Percentiles rank a stretch among this genome's conserved stretches.
These are phyloP conservation scores for Ustanciosporium gigantosporum DNA, from an alignment of 1,284 basidiomycete species.

Conservation along the genomic window DNA sequence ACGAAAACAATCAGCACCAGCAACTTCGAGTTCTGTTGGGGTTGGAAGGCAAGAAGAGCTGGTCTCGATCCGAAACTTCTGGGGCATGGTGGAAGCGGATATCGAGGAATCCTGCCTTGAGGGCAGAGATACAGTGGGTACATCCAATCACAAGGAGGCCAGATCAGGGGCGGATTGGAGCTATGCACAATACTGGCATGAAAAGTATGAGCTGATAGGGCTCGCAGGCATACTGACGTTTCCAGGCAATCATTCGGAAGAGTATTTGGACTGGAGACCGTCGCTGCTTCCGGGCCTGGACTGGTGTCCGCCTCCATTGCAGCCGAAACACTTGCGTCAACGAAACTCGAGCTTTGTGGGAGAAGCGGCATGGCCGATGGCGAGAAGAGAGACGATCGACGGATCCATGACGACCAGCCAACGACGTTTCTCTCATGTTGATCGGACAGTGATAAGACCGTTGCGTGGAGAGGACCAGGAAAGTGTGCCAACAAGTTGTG, in stretches of 20 bases:
- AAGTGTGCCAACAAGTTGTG: background rate
- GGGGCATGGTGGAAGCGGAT: background rate
- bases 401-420: background rate
- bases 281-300: constrained; percentile 2
- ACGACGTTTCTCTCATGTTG: background rate
- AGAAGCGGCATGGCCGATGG: constrained; percentile 4
- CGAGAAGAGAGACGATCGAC: constrained; percentile 3
- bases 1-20: background rate
- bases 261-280: constrained; percentile 11
- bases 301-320: background rate
- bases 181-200: background rate
- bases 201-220: background rate
- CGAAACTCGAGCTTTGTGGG: constrained; percentile 25
- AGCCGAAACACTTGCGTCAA: constrained; percentile 4
- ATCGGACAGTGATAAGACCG: no score
- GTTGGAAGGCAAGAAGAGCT: background rate
- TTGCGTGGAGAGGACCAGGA: no score
- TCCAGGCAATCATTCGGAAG: background rate
- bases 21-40: background rate
- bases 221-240: background rate
- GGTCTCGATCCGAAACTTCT: background rate
- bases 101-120: background rate
- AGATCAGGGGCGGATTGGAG: background rate
- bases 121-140: background rate
- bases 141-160: background rate